Conservation (phyloP, 108 stramenopile species). For the Halocafeteria seosinensis region DNA sequence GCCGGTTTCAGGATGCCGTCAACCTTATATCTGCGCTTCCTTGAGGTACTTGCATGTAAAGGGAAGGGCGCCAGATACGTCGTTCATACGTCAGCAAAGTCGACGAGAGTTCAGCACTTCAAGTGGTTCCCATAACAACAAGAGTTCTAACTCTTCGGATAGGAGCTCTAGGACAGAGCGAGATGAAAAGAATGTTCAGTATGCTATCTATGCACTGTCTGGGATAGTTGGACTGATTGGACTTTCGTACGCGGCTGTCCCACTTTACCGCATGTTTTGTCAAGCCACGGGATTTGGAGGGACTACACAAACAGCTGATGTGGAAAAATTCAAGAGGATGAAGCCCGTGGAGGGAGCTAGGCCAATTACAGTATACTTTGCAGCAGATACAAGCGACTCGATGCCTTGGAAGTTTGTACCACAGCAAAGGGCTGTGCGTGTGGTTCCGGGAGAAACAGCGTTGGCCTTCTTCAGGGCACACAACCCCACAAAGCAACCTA, state of each 20-base stretch:
- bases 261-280: conserved; percentile 96
- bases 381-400: conserved; percentile 67
- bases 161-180: no score
- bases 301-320: conserved; percentile 57
- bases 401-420: conserved; percentile 87
- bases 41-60: no score
- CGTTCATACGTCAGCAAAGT: no score
- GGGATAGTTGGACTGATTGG: conserved; percentile 30
- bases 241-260: conserved; percentile 76
- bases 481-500: conserved; percentile 73
- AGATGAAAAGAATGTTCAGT: conserved; percentile 16
- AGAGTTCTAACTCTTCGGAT: no score
- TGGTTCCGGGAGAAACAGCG: conserved; percentile 92
- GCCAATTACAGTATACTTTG: conserved; percentile 77
- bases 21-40: no score
- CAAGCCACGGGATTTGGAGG: conserved; percentile 96
- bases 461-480: conserved; percentile 82
- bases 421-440: conserved; percentile 67
- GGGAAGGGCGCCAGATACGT: no score
- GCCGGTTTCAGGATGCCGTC: no score
- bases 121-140: no score
- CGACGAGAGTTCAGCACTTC: no score
- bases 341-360: conserved; percentile 61
- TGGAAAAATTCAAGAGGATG: conserved; percentile 51
- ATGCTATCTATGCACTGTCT: conserved; percentile 23